phyloP scores from a whole-genome alignment of 805 yeast genomes.

The Candida nemodendra region DNA sequence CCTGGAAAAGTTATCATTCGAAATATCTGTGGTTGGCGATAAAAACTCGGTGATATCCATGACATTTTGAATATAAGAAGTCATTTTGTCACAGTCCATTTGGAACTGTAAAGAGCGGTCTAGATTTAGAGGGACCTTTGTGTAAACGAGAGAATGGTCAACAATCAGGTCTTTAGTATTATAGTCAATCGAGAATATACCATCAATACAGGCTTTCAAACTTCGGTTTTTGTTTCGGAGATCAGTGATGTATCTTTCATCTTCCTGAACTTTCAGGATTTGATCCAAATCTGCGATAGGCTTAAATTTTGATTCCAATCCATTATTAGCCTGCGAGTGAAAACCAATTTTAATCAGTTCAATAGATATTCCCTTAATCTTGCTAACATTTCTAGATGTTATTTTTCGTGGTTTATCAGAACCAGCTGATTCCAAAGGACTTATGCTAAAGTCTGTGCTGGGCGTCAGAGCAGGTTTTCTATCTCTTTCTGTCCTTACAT shows the following conservation, averaged over 20 bases:
- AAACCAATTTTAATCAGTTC: conserved; percentile 18
- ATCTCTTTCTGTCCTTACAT: conserved; percentile 9
- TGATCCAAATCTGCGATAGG: conserved; percentile 24
- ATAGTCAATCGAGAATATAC: conserved; percentile 15
- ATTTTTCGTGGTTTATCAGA: conserved; percentile 4
- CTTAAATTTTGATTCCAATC: conserved; percentile 8
- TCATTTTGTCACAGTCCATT: conserved; percentile 27
- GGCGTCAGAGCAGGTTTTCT: conserved; percentile 9
- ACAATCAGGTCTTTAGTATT: conserved; percentile 7
- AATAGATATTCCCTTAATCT: conserved; percentile 11
- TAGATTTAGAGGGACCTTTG: conserved; percentile 24
- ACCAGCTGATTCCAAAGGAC: conserved; percentile 8
- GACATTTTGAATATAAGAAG: conserved; percentile 26
- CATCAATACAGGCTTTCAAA: conserved; percentile 24
- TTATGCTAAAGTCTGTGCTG: conserved; percentile 6
- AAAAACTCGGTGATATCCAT: conserved; percentile 23
- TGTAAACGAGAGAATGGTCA: conserved; percentile 28
- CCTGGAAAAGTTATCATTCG: conserved; percentile 24
- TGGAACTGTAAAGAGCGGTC: conserved; percentile 18
- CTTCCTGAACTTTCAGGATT: conserved; percentile 22
- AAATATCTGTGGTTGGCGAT: conserved; percentile 5
- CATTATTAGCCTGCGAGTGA: conserved; percentile 5
- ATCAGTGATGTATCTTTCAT: conserved; percentile 24
- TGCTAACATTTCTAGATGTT: conserved; percentile 2
- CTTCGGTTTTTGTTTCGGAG: conserved; percentile 16